phyloP scores from a whole-genome alignment of 495 filamentous ascomycete genomes.

The Sordaria brevicollis region DNA sequence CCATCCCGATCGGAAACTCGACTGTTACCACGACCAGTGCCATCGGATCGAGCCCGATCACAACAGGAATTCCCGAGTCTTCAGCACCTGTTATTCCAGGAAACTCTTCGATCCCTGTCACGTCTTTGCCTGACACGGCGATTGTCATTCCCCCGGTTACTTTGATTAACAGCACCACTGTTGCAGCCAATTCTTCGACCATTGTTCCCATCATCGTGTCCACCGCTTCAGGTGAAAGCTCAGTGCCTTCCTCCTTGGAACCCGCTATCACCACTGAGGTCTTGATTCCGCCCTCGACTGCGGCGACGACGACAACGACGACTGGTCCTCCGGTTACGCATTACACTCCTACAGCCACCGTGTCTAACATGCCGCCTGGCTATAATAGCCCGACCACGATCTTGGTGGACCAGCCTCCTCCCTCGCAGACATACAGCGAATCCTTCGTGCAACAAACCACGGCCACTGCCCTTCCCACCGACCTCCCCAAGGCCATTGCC shows the following conservation, averaged over 20 bases:
- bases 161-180: neutral
- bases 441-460: slow-evolving; percentile 14
- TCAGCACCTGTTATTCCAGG: neutral
- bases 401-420: slow-evolving; percentile 23
- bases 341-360: slow-evolving; percentile 26
- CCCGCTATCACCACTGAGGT: neutral
- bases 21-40: neutral
- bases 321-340: slow-evolving; percentile 22
- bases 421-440: slow-evolving; percentile 19
- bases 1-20: neutral
- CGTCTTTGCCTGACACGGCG: neutral
- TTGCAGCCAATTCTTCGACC: neutral
- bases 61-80: neutral
- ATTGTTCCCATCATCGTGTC: neutral
- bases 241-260: neutral
- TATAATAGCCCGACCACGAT: slow-evolving; percentile 29
- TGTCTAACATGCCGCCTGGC: slow-evolving; percentile 30
- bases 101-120: neutral
- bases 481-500: slow-evolving; percentile 64
- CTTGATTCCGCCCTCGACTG: neutral
- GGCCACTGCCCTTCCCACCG: slow-evolving; percentile 45
- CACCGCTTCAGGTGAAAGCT: neutral
- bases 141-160: neutral
- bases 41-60: neutral
- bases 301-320: neutral